Evolutionary conservation across 768 basidiomycete genomes (phyloP).

Genomic region (Tulasnella sp.): DNA sequence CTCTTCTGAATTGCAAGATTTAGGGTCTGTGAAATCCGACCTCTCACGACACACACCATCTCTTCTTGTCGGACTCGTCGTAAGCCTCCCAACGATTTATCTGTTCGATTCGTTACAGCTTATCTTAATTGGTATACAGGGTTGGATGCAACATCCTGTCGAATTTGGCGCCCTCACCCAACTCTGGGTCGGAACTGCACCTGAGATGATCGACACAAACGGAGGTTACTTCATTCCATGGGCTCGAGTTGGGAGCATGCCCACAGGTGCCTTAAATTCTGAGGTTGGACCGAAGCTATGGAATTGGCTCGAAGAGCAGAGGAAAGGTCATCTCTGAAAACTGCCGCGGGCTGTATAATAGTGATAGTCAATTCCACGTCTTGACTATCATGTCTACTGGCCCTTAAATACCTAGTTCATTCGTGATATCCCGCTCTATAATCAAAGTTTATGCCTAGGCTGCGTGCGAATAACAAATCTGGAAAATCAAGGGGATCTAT

Average conservation of each 20-base stretch:
- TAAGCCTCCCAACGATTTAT: conserved; percentile 1
- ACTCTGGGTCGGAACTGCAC: conserved; percentile 25
- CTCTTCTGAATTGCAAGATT: neutral
- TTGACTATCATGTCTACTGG: too few relatives aligned
- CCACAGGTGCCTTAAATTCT: conserved; percentile 40
- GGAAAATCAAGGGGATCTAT: too few relatives aligned
- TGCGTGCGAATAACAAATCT: too few relatives aligned
- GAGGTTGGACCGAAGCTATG: conserved; percentile 42
- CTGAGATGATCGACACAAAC: conserved; percentile 9
- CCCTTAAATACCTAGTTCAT: too few relatives aligned
- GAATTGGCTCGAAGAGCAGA: conserved; percentile 50
- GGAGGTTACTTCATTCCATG: conserved; percentile 36
- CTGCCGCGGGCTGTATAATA: too few relatives aligned
- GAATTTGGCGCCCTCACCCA: conserved; percentile 17
- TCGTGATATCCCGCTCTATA: too few relatives aligned
- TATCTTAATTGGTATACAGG: neutral
- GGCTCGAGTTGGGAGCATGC: conserved; percentile 43
- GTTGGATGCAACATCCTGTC: conserved; percentile 10
- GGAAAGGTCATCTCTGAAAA: conserved; percentile 33
- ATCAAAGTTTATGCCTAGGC: too few relatives aligned
- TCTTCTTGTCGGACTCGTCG: conserved; percentile 24
- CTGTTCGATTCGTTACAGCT: neutral
- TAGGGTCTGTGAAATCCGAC: conserved; percentile 15
- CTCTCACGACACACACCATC: conserved; percentile 1
- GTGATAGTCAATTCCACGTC: neutral